These are phyloP conservation scores for Penicillium sp. DNA, from an alignment of 2,329 filamentous ascomycete genomes.

Conservation along the genomic window DNA sequence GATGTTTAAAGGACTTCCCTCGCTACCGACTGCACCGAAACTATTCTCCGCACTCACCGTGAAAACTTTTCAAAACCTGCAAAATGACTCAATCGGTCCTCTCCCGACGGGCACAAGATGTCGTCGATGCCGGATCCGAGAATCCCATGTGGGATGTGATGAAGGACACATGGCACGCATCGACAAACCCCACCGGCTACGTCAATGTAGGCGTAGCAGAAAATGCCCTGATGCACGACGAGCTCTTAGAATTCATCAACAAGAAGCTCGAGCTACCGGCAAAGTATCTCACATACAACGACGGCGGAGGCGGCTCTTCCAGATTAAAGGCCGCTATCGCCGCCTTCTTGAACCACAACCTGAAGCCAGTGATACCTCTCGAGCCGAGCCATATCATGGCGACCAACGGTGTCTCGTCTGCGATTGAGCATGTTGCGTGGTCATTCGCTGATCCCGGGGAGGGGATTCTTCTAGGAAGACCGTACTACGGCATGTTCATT, in stretches of 20 bases:
- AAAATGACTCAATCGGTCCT: slow-evolving; percentile 1
- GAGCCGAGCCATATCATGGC: slow-evolving; percentile 28
- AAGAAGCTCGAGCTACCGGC: slow-evolving; percentile 32
- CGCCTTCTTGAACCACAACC: slow-evolving; percentile 31
- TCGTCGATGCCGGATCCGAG: slow-evolving; percentile 3
- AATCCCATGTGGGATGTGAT: slow-evolving; percentile 46
- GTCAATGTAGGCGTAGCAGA: slow-evolving; percentile 54
- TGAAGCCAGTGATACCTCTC: slow-evolving; percentile 27
- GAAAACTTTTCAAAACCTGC: neutral
- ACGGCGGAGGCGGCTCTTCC: slow-evolving; percentile 30
- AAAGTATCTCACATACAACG: slow-evolving; percentile 38
- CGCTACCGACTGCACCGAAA: neutral
- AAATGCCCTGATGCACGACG: slow-evolving; percentile 51
- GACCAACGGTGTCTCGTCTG: slow-evolving; percentile 35
- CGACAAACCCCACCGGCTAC: slow-evolving; percentile 39
- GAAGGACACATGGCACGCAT: slow-evolving; percentile 44
- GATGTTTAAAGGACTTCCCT: neutral
- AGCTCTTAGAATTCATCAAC: slow-evolving; percentile 44
- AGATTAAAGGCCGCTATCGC: slow-evolving; percentile 27
- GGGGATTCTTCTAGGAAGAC: slow-evolving; percentile 34
- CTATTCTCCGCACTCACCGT: neutral
- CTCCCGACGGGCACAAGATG: slow-evolving; percentile 16
- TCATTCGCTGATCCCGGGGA: slow-evolving; percentile 33
- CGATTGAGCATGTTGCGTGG: slow-evolving; percentile 36
- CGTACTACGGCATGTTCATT: slow-evolving; percentile 49